These are phyloP conservation scores for Pharus latifolius DNA, from an alignment of 176 grass and related monocot species.

Conservation along the genomic window DNA sequence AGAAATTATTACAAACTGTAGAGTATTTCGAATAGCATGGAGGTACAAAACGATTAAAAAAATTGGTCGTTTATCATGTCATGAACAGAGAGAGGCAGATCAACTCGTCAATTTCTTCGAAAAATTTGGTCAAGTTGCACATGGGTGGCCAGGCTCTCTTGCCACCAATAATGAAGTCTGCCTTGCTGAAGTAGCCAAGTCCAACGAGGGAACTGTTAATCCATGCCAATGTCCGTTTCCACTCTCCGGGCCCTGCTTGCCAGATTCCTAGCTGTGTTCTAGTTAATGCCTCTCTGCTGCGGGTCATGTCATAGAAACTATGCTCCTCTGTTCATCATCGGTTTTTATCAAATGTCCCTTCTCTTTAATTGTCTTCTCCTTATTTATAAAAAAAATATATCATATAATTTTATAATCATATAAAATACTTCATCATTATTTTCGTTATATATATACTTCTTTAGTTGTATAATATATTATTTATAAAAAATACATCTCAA, in stretches of 20 bases:
- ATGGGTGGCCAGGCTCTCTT: conserved; percentile 9
- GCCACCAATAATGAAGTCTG: conserved; percentile 48
- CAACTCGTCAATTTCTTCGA: conserved; percentile 40
- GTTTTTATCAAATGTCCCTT: too few species aligned
- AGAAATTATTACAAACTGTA: too few species aligned
- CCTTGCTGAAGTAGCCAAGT: conserved; percentile 7
- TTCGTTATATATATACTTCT: too few species aligned
- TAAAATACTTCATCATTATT: too few species aligned
- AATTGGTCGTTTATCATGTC: too few species aligned
- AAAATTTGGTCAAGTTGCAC: conserved; percentile 9
- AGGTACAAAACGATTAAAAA: too few species aligned
- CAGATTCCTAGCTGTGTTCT: conserved; percentile 33
- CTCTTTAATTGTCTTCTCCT: too few species aligned
- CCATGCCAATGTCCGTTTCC: conserved; percentile 13
- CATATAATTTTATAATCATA: too few species aligned
- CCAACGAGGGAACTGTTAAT: conserved; percentile 13
- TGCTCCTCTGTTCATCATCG: background rate
- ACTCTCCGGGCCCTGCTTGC: conserved; percentile 17
- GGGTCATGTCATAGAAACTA: conserved; percentile 22
- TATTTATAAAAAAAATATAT: too few species aligned
- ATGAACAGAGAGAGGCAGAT: too few species aligned
- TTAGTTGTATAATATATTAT: too few species aligned
- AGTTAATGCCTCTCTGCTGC: conserved; percentile 14
- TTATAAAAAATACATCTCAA: too few species aligned
- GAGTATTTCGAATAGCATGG: background rate